A percentile compares a stretch with the other conserved stretches of the same genome.
Evolutionary conservation across 2,329 filamentous ascomycete species (phyloP).

Genomic region (Aaosphaeria pasadenensis): DNA sequence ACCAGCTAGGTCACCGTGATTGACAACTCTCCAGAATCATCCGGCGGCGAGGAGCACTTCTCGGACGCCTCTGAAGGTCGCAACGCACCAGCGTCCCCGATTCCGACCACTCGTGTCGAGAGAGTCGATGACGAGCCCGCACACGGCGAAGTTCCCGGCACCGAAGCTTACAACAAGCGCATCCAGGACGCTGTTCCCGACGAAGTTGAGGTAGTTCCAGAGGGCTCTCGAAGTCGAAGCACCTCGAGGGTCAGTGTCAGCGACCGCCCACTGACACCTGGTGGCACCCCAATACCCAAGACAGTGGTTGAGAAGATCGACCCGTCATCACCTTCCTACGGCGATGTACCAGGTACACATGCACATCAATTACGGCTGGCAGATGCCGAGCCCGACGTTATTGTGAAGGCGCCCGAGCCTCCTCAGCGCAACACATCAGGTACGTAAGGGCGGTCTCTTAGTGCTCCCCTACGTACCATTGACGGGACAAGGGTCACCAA

Average conservation of each 20-base stretch:
- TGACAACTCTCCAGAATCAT: conserved; percentile 32
- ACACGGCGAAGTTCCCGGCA: conserved; percentile 62
- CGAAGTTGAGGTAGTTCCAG: conserved; percentile 57
- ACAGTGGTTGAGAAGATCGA: conserved; percentile 63
- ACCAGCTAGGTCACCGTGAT: no score
- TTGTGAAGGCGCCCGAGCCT: conserved; percentile 48
- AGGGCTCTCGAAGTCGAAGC: conserved; percentile 37
- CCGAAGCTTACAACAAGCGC: conserved; percentile 57
- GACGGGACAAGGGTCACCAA: conserved; percentile 61
- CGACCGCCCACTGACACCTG: conserved; percentile 49
- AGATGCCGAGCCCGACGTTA: conserved; percentile 58
- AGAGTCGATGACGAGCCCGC: conserved; percentile 57
- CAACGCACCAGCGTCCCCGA: conserved; percentile 46
- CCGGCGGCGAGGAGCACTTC: conserved; percentile 61
- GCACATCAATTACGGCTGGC: conserved; percentile 56
- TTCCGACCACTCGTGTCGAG: conserved; percentile 62
- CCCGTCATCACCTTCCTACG: conserved; percentile 53
- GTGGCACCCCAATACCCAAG: conserved; percentile 54
- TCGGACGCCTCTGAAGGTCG: conserved; percentile 62
- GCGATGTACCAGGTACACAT: conserved; percentile 60
- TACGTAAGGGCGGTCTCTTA: conserved; percentile 49
- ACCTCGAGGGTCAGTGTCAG: conserved; percentile 39
- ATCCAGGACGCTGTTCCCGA: conserved; percentile 61
- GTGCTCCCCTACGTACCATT: conserved; percentile 53
- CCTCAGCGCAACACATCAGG: conserved; percentile 49